Conservation (phyloP, 805 yeast species). For the Maudiozyma turicensis region DNA sequence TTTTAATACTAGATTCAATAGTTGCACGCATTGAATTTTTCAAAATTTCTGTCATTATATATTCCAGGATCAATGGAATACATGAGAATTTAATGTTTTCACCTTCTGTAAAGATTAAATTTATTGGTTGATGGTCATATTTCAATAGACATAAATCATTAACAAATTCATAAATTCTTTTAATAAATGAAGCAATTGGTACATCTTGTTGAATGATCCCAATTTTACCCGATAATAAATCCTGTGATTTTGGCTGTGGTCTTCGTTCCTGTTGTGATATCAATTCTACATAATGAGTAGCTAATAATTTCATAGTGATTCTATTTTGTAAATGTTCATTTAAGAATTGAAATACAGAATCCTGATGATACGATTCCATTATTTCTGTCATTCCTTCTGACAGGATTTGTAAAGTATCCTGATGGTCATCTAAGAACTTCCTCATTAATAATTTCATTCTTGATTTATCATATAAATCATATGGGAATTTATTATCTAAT, state of each 20-base stretch:
- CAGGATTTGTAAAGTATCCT: conserved; percentile 72
- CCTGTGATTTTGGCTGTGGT: conserved; percentile 14
- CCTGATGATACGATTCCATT: conserved; percentile 32
- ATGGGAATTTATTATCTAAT: conserved; percentile 34
- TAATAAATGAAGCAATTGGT: conserved; percentile 53
- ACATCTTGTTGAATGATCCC: conserved; percentile 63
- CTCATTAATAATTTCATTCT: conserved; percentile 44
- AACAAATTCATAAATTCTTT: conserved; percentile 60
- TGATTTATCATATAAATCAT: conserved; percentile 44
- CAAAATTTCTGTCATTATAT: conserved; percentile 74
- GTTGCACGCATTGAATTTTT: conserved; percentile 86
- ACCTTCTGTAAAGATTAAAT: conserved; percentile 35
- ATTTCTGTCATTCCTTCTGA: conserved; percentile 72
- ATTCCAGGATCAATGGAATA: conserved; percentile 80
- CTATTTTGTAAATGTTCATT: conserved; percentile 74
- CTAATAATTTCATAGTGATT: conserved; percentile 75
- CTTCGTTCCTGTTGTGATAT: conserved; percentile 26
- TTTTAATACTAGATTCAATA: conserved; percentile 42
- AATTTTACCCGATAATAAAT: conserved; percentile 20
- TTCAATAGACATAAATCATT: conserved; percentile 76
- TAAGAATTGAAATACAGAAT: conserved; percentile 50
- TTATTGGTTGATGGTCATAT: conserved; percentile 59
- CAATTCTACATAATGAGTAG: conserved; percentile 73
- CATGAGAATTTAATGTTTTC: conserved; percentile 61
- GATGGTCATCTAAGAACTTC: conserved; percentile 61